These are phyloP conservation scores for Senecio squalidus DNA, from an alignment of 140 eudicot genomes.

Conservation along the genomic window DNA sequence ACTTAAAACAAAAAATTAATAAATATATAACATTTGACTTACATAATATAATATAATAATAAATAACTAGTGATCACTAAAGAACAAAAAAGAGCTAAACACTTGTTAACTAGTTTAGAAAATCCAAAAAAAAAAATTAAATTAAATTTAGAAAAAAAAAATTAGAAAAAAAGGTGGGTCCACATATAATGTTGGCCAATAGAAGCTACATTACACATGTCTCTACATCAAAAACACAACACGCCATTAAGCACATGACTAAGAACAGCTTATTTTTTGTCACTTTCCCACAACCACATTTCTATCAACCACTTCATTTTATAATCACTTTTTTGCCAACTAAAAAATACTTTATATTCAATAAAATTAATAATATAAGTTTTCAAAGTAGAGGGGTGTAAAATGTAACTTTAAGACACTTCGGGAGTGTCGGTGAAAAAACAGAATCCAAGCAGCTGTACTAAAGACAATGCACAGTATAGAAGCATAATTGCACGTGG, in stretches of 20 bases:
- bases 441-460: slow-evolving; percentile 32
- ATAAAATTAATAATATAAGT: too few species aligned
- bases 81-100: not conserved
- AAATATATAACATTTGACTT: not conserved
- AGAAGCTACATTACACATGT: slow-evolving; percentile 29
- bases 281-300: slow-evolving; percentile 1
- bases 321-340: too few species aligned
- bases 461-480: slow-evolving; percentile 20
- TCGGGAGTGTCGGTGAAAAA: slow-evolving; percentile 23
- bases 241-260: slow-evolving; percentile 38
- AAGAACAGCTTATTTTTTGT: slow-evolving; percentile 31
- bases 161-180: not conserved
- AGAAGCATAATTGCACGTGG: slow-evolving; percentile 31
- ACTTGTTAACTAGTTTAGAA: not conserved
- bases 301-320: not conserved
- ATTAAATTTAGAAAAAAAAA: not conserved
- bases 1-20: not conserved
- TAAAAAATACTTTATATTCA: too few species aligned
- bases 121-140: not conserved
- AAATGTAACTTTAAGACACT: slow-evolving; percentile 7
- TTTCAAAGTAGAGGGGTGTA: not conserved
- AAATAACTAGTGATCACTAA: not conserved
- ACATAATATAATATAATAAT: not conserved
- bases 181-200: slow-evolving; percentile 13
- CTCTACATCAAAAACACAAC: slow-evolving; percentile 30